Base-by-base conservation (phyloP, 2,329 filamentous ascomycete species). In the Trichoderma hamatum region DNA sequence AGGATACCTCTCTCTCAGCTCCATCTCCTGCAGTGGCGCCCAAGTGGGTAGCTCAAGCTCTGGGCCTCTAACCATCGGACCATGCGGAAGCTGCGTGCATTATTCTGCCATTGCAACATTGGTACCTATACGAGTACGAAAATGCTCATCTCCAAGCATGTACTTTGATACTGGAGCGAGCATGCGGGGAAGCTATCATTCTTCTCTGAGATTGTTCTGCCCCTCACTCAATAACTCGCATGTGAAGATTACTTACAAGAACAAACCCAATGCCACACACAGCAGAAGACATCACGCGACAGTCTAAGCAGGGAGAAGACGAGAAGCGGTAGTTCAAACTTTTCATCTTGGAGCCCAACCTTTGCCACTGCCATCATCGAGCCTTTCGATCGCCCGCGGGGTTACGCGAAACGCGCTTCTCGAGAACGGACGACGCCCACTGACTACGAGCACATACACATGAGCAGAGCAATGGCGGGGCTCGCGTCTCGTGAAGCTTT, bases 361-460 rank as follows among this genome's bases (percentile, higher is more conserved):
- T 66, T 7, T 65, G 46, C 46, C 21, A 55, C 65, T 26, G 46
- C 36, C 61, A 70, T 58, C 52, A 49, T 30, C 64, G 26, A 30
- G 3, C 59, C 67, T 64, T 26, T 69, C n/a, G 30, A 69, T 69
- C 21, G 49, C 66, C 39, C 30, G 60, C 69, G 19, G 69, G 65
- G 36, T 65, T 58, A 4, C 62, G 64, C 64, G 39, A 43, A 36
- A 55, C 59, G 11, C 59, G 65, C 32, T 54, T 51, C 32, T 55
- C 28, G 30, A 49, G n/a, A 32, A 28, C 26, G 19, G 51, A 34
- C 36, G 46, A 30, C 30, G 9, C 46, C 46, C 46, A 63, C 26
- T 39, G 46, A 24, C 36, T 46, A 21, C 58, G 32, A 46, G 39
- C 46, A 26, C 11, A 54, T 7, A 24, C 4, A 49, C 24, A 54